phyloP scores from a whole-genome alignment of 1,139 yeast species.

The Arxiozyma bovina region DNA sequence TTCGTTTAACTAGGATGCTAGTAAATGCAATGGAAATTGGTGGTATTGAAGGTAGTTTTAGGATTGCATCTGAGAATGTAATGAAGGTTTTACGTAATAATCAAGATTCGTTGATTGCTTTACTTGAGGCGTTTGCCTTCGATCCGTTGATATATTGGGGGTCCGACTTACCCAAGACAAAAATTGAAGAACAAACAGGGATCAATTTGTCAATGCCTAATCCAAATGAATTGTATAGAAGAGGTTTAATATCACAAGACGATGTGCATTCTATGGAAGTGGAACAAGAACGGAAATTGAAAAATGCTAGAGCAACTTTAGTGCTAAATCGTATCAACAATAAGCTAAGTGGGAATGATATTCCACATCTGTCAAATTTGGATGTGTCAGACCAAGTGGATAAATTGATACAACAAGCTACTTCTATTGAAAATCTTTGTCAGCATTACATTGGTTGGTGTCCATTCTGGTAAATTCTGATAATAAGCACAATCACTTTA shows the following conservation, averaged over 20 bases:
- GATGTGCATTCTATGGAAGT: slow-evolving; percentile 64
- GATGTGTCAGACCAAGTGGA: slow-evolving; percentile 90
- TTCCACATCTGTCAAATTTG: slow-evolving; percentile 59
- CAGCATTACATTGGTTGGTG: slow-evolving; percentile 99
- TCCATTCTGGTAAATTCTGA: slow-evolving; percentile 67
- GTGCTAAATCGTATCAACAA: slow-evolving; percentile 87
- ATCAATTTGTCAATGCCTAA: slow-evolving; percentile 56
- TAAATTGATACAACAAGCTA: slow-evolving; percentile 88
- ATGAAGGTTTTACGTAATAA: slow-evolving; percentile 90
- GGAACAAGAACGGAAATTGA: slow-evolving; percentile 69
- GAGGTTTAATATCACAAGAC: slow-evolving; percentile 66
- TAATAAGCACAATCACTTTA: background rate
- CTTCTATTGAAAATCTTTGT: slow-evolving; percentile 89
- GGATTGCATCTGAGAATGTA: slow-evolving; percentile 94
- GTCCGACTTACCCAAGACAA: slow-evolving; percentile 79
- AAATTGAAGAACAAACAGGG: slow-evolving; percentile 66
- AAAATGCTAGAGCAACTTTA: slow-evolving; percentile 86
- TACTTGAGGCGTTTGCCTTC: slow-evolving; percentile 94
- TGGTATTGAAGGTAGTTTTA: slow-evolving; percentile 94
- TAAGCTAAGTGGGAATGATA: slow-evolving; percentile 89
- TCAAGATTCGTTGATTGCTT: slow-evolving; percentile 95
- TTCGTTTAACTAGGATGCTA: slow-evolving; percentile 91
- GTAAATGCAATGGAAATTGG: slow-evolving; percentile 99
- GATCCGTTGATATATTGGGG: slow-evolving; percentile 99
- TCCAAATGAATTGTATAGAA: slow-evolving; percentile 58